Percentiles rank a stretch among this genome's conserved stretches.
Conservation (phyloP, 768 basidiomycete genomes). For the Goffeauzyma gilvescens region DNA sequence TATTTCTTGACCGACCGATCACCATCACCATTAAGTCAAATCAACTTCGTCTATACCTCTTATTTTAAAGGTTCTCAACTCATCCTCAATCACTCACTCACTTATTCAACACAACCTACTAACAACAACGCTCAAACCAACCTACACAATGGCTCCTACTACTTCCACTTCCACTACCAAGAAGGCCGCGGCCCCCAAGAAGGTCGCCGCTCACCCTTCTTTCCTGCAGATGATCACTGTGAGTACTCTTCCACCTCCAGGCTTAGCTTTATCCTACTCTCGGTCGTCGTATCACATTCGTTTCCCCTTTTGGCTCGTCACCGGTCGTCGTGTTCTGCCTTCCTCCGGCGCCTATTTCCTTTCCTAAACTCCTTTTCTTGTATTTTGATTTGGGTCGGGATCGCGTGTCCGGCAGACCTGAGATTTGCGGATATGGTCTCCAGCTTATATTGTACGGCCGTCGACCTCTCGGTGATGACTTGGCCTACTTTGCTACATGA, state of each 20-base stretch:
- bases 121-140: slow-evolving; percentile 10
- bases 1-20: too few species aligned
- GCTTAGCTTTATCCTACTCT: neutral
- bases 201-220: slow-evolving; percentile 38
- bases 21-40: too few species aligned
- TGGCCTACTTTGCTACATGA: slow-evolving; percentile 5
- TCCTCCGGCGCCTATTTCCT: too few species aligned
- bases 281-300: neutral
- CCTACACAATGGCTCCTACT: slow-evolving; percentile 29
- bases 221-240: slow-evolving; percentile 37
- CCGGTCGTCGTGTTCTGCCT: too few species aligned
- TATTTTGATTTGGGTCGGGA: too few species aligned
- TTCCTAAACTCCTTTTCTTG: too few species aligned
- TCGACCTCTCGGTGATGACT: slow-evolving; percentile 3
- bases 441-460: neutral
- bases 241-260: slow-evolving; percentile 15
- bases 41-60: too few species aligned
- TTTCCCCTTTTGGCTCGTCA: slow-evolving; percentile 1
- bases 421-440: neutral
- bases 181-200: slow-evolving; percentile 30
- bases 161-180: slow-evolving; percentile 26
- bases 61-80: too few species aligned
- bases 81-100: too few species aligned
- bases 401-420: neutral
- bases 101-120: slow-evolving; percentile 2